Evolutionary conservation across 441 rosid genomes (phyloP).

Genomic region (Theobroma grandiflorum): DNA sequence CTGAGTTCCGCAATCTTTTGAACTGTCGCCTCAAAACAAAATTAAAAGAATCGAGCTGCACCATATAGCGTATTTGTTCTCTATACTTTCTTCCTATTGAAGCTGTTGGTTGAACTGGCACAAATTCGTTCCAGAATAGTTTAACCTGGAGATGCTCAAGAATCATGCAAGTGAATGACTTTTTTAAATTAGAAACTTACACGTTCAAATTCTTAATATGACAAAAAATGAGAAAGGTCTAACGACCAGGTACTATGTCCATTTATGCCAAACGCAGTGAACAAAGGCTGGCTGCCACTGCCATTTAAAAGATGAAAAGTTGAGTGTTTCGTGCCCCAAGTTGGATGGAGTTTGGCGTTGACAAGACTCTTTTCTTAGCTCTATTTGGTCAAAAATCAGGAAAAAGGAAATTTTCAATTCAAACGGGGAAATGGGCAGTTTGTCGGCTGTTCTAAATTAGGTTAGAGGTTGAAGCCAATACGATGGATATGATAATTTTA

Average conservation of each 20-base stretch:
- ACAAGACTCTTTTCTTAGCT: background rate
- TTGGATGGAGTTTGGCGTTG: background rate
- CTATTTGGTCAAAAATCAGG: background rate
- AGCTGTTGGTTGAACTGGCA: background rate
- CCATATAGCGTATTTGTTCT: background rate
- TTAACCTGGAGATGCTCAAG: background rate
- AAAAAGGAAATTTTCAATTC: background rate
- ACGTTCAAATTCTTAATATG: background rate
- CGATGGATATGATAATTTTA: too few species aligned
- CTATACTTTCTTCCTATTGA: background rate
- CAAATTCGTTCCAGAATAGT: background rate
- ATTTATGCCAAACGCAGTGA: background rate
- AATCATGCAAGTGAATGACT: background rate
- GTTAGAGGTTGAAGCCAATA: background rate
- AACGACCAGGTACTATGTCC: background rate
- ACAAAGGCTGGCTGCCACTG: background rate
- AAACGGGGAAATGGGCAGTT: background rate
- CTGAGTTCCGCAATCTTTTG: background rate
- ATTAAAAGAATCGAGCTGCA: background rate
- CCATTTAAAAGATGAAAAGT: background rate
- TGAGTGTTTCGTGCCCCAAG: background rate
- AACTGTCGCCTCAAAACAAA: background rate
- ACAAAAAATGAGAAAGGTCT: background rate
- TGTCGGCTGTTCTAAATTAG: background rate
- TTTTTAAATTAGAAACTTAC: background rate